Conservation (phyloP, 352 stramenopile species). For the Globisporangium cylindrosporum region DNA sequence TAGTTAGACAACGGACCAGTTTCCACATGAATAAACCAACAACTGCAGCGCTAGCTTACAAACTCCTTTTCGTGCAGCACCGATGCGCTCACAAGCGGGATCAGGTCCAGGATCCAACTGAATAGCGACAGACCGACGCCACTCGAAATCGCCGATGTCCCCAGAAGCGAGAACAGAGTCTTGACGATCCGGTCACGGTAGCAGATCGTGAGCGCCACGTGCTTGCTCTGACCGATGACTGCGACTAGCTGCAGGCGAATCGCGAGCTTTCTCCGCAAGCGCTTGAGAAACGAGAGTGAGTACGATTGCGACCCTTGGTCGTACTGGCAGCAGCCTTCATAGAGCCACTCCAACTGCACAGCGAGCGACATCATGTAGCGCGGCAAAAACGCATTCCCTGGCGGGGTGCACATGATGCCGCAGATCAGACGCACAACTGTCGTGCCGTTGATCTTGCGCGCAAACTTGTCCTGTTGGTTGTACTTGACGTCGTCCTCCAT, state of each 20-base stretch:
- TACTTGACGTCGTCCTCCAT: conserved; percentile 82
- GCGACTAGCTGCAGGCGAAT: conserved; percentile 75
- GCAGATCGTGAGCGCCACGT: conserved; percentile 74
- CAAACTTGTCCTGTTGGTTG: conserved; percentile 50
- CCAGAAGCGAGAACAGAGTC: conserved; percentile 72
- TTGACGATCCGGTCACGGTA: conserved; percentile 86
- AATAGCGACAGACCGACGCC: conserved; percentile 74
- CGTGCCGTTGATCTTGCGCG: conserved; percentile 61
- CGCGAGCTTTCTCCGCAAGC: conserved; percentile 69
- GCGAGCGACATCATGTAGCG: conserved; percentile 89
- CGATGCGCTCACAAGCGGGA: conserved; percentile 70
- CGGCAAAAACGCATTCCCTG: conserved; percentile 67
- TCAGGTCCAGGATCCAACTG: conserved; percentile 85
- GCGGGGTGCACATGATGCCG: conserved; percentile 69
- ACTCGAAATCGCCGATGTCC: conserved; percentile 57
- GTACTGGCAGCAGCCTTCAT: conserved; percentile 54
- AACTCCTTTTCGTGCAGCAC: conserved; percentile 75
- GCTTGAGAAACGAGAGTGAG: conserved; percentile 38
- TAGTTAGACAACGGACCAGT: not conserved
- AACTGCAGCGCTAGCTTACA: conserved; percentile 35
- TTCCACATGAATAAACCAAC: conserved; percentile 12
- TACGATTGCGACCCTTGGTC: conserved; percentile 27
- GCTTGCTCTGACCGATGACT: conserved; percentile 70
- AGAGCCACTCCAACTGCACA: conserved; percentile 68
- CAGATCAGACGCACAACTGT: conserved; percentile 71